phyloP scores from a whole-genome alignment of 805 yeast genomes.

The Kockiozyma suomiensis region DNA sequence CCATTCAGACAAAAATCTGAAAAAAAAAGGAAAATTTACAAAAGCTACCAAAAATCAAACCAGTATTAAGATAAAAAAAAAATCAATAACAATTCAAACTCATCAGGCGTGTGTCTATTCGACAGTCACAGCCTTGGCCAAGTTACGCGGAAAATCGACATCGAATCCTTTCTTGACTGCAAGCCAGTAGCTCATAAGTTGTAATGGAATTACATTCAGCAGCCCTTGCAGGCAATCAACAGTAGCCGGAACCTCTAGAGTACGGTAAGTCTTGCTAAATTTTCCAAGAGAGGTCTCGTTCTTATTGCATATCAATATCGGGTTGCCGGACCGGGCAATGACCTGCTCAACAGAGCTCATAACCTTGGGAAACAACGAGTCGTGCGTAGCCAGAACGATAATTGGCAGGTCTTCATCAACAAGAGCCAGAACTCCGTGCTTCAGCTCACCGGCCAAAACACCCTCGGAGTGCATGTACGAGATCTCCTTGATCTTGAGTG shows the following conservation, averaged over 20 bases:
- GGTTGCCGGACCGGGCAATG: slow-evolving; percentile 95
- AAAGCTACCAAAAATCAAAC: not conserved
- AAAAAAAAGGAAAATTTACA: not conserved
- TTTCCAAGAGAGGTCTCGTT: slow-evolving; percentile 56
- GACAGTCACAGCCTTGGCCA: slow-evolving; percentile 97
- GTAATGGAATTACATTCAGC: slow-evolving; percentile 90
- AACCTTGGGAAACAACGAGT: slow-evolving; percentile 92
- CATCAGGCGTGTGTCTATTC: slow-evolving; percentile 54
- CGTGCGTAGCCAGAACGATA: slow-evolving; percentile 94
- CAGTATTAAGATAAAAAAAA: not conserved
- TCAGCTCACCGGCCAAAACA: slow-evolving; percentile 97
- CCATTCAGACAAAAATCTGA: too few species aligned
- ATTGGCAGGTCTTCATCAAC: slow-evolving; percentile 94
- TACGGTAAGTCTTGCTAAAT: slow-evolving; percentile 41
- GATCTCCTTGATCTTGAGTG: slow-evolving; percentile 95
- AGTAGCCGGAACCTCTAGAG: slow-evolving; percentile 89
- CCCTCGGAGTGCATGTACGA: slow-evolving; percentile 99
- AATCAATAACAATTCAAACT: not conserved
- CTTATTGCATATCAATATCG: slow-evolving; percentile 88
- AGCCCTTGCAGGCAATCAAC: slow-evolving; percentile 98
- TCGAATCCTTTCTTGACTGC: slow-evolving; percentile 94
- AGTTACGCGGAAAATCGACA: slow-evolving; percentile 97
- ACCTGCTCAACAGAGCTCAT: slow-evolving; percentile 96
- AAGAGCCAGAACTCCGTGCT: slow-evolving; percentile 96
- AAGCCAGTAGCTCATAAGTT: slow-evolving; percentile 94